Evolutionary conservation across 202 grass and related monocot genomes (phyloP), one percentile per base, ranked within the genome.

Genomic region (Dendrocalamus latiflorus): DNA sequence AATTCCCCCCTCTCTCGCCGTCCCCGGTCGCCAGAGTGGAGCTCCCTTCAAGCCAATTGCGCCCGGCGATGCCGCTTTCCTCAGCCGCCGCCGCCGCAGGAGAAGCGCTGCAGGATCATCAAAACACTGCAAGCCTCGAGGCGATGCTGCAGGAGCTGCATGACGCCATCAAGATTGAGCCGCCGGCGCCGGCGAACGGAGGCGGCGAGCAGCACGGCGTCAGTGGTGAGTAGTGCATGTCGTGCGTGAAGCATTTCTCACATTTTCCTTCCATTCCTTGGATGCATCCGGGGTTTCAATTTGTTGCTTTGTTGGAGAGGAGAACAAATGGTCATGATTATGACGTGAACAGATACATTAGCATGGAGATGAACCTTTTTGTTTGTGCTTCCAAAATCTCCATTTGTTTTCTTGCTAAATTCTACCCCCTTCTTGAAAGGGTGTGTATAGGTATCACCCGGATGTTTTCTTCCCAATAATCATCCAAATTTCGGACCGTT

Each of bases 31-130:
- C 76, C 18, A 83, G 65, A 48, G 62, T 71, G 69, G 88, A 84
- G 84, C 84, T 90, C 88, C 88, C 84, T 90, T 90, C 88, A 76
- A 76, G 42, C 84, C 88, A 87, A 90, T 80, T 87, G 68, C 38
- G 30, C 73, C 72, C 63, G 33, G 39, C 66, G 37, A 30, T 65
- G 38, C 24, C 76, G n/a, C 77, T 64, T 7, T 3, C 80, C 9
- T 39, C 79, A 36, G 4, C 56, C 8, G 47, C 33, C 22, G 24
- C 30, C 33, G 11, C 48, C 9, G 2, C 24, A 39, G 55, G 3
- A n/a, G 53, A 43, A 20, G 47, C 1, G 28, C 42, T 74, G 53
- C 42, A 65, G n/a, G 84, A 79, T 45, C 88, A 83, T 2, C 78
- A 45, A 11, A 84, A 51, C 78, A 56, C 65, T 0, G 57, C 58